Evolutionary conservation across 2,329 filamentous ascomycete species (phyloP), one percentile per base, ranked within the genome.

Genomic region (Fusarium sp.): DNA sequence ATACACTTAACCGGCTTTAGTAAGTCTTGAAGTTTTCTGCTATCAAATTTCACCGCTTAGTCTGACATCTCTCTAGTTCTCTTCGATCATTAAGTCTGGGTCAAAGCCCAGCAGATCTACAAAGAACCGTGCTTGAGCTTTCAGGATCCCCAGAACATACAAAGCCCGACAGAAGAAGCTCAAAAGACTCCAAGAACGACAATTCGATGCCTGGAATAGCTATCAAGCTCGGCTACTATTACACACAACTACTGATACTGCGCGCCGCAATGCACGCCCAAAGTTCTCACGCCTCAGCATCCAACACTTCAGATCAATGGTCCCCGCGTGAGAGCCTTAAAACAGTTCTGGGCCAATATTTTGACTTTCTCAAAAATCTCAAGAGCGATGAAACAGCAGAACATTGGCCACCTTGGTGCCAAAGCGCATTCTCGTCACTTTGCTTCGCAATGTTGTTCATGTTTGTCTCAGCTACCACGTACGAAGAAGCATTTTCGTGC

Each of bases 81-180:
- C 24, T 61, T 5, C 31, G 59, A 14, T 56, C 39, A 14, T 57
- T 8, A 5, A 20, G 6, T 14, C 24, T n/a, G 1, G 2, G 5
- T 4, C 24, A 22, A 7, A 16, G 26, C 2, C 31, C 50, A 31
- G 26, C 18, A 26, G 22, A 44, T 1, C 8, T 38, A 2, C 11
- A 9, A 36, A 8, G 1, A 9, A 38, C 14, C 3, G 36, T 44
- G 3, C 2, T 22, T 22, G 20, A 56, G 6, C 58, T 61, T 5
- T 31, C 6, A 2, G 14, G 31, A n/a, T n/a, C n/a, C n/a, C n/a
- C 57, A 7, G 50, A 38, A 4, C 3, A 2, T 6, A 35, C 4
- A 6, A n/a, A 7, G 1, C 1, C 24, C 2, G 22, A 16, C 4
- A 7, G 11, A 4, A 3, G 12, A 22, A 47, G 30, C 3, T 14